phyloP scores from a whole-genome alignment of 2,329 filamentous ascomycete genomes.

The Fusarium pseudocircinatum region DNA sequence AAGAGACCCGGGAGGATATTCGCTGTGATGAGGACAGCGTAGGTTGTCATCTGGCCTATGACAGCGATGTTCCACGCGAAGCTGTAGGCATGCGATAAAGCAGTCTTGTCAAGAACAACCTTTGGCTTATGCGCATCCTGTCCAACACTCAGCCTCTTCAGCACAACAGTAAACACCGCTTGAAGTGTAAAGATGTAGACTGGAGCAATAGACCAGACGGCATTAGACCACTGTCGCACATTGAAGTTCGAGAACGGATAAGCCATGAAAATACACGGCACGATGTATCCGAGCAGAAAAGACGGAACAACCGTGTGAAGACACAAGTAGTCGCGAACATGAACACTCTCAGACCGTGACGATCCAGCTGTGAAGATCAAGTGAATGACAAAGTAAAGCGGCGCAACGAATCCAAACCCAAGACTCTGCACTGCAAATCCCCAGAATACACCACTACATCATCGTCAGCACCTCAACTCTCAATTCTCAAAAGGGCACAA shows the following conservation, averaged over 20 bases:
- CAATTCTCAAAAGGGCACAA: too few species aligned
- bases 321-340: constrained; percentile 28
- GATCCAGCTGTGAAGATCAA: constrained; percentile 29
- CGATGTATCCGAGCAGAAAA: constrained; percentile 36
- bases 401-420: constrained; percentile 38
- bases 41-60: constrained; percentile 34
- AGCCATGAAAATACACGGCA: constrained; percentile 25
- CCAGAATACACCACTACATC: constrained; percentile 38
- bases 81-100: constrained; percentile 36
- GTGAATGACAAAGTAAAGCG: constrained; percentile 35
- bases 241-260: constrained; percentile 33
- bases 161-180: constrained; percentile 18
- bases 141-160: constrained; percentile 38
- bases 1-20: constrained; percentile 23
- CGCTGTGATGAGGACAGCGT: constrained; percentile 18
- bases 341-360: constrained; percentile 11
- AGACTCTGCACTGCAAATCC: constrained; percentile 31
- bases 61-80: constrained; percentile 43
- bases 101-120: constrained; percentile 24
- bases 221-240: constrained; percentile 36
- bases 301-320: constrained; percentile 34
- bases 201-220: constrained; percentile 37
- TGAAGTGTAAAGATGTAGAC: constrained; percentile 29
- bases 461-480: neutral
- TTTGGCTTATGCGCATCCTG: constrained; percentile 28